Conservation (phyloP, 2,329 filamentous ascomycete species). For the Phialemoniopsis sp. region DNA sequence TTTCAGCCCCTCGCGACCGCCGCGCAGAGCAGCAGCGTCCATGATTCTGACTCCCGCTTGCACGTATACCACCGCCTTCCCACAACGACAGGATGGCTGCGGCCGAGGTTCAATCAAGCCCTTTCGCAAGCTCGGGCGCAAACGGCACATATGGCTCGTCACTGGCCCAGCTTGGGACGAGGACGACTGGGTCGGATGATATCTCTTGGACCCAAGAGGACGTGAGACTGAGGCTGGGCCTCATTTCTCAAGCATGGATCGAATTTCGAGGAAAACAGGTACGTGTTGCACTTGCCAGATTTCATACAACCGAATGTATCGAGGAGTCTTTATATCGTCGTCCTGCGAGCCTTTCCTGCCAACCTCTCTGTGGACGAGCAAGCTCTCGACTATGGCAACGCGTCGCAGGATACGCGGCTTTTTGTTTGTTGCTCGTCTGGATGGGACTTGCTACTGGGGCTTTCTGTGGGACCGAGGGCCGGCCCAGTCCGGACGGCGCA, state of each 20-base stretch:
- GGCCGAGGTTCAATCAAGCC: constrained; percentile 40
- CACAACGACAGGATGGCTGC: constrained; percentile 50
- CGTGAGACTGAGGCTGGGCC: constrained; percentile 26
- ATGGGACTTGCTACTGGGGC: too few species aligned
- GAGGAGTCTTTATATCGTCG: too few species aligned
- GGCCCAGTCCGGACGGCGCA: too few species aligned
- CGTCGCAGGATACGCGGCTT: constrained; percentile 4
- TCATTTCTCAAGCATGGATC: constrained; percentile 37
- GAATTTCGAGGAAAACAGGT: constrained; percentile 23
- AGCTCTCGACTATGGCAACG: too few species aligned
- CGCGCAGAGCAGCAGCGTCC: constrained; percentile 30
- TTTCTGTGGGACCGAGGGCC: too few species aligned
- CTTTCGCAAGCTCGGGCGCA: constrained; percentile 33
- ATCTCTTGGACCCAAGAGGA: constrained; percentile 11
- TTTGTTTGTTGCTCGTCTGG: too few species aligned
- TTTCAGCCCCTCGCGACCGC: too few species aligned
- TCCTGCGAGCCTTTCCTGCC: too few species aligned
- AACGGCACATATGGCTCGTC: constrained; percentile 29
- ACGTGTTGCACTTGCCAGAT: too few species aligned
- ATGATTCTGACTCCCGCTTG: constrained; percentile 44
- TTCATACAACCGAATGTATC: too few species aligned
- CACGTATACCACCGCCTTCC: constrained; percentile 34
- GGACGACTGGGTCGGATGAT: constrained; percentile 30
- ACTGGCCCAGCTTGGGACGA: constrained; percentile 25
- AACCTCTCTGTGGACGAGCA: too few species aligned